phyloP scores from a whole-genome alignment of 1,284 basidiomycete species.

The Microbotryum lychnidis-dioicae region DNA sequence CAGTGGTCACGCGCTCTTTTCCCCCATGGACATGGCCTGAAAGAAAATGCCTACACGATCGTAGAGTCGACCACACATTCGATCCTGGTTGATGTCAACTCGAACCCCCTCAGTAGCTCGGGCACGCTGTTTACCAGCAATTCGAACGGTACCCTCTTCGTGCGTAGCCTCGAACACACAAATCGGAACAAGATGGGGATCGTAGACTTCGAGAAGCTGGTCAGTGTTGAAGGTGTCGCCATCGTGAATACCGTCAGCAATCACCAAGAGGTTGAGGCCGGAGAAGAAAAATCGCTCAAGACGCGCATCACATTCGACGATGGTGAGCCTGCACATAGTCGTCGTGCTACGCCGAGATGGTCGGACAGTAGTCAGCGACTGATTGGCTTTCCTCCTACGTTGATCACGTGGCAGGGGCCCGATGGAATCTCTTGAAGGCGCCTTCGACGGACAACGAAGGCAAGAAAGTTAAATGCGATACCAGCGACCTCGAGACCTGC shows the following conservation, averaged over 20 bases:
- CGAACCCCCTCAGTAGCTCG: slow-evolving; percentile 61
- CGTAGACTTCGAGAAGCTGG: slow-evolving; percentile 87
- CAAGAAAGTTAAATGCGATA: slow-evolving; percentile 55
- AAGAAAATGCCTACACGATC: slow-evolving; percentile 89
- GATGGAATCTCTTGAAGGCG: slow-evolving; percentile 63
- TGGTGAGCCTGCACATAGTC: slow-evolving; percentile 45
- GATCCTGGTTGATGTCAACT: slow-evolving; percentile 83
- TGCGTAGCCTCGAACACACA: slow-evolving; percentile 81
- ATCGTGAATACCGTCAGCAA: slow-evolving; percentile 82
- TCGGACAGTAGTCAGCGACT: too few species aligned
- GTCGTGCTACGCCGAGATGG: neutral
- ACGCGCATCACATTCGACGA: slow-evolving; percentile 86
- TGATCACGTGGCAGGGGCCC: slow-evolving; percentile 48
- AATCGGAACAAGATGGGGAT: slow-evolving; percentile 79
- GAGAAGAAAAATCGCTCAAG: slow-evolving; percentile 61
- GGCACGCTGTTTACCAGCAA: slow-evolving; percentile 93
- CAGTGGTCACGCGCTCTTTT: slow-evolving; percentile 76
- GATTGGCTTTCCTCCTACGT: neutral
- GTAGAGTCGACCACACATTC: slow-evolving; percentile 89
- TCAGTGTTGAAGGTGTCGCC: slow-evolving; percentile 87
- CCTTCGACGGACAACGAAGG: slow-evolving; percentile 58
- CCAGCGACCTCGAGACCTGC: slow-evolving; percentile 53
- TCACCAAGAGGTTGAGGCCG: slow-evolving; percentile 65
- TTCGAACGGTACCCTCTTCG: slow-evolving; percentile 88
- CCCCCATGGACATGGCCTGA: slow-evolving; percentile 71